These are phyloP conservation scores for Aspergillus tubingensis DNA, from an alignment of 2,329 filamentous ascomycete species.

Conservation along the genomic window DNA sequence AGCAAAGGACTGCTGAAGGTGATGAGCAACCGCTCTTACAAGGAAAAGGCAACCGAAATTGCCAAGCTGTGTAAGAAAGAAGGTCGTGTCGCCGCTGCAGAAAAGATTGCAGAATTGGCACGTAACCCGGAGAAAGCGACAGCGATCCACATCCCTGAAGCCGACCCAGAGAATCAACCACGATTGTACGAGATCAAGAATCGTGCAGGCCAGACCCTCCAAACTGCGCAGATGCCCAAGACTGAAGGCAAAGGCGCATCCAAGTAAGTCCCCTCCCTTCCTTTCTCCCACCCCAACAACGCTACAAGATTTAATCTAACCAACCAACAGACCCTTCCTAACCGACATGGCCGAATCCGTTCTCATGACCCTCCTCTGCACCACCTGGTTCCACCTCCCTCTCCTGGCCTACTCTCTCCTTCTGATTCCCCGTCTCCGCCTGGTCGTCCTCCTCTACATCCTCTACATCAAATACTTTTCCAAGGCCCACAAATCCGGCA, in stretches of 20 bases:
- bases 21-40: conserved; percentile 21
- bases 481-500: conserved; percentile 68
- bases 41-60: conserved; percentile 19
- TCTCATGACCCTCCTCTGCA: conserved; percentile 19
- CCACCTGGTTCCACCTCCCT: conserved; percentile 47
- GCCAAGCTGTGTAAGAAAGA: conserved; percentile 25
- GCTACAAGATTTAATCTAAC: neutral
- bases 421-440: conserved; percentile 78
- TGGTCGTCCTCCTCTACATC: conserved; percentile 67
- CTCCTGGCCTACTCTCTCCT: conserved; percentile 80
- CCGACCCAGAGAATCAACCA: conserved; percentile 10
- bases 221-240: conserved; percentile 7
- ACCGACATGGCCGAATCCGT: conserved; percentile 14
- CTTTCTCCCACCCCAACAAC: neutral
- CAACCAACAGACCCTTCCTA: conserved; percentile 15
- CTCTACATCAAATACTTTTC: conserved; percentile 71
- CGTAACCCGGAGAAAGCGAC: conserved; percentile 21
- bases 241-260: conserved; percentile 2
- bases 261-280: conserved; percentile 11
- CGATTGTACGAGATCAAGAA: conserved; percentile 19
- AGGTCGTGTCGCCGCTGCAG: conserved; percentile 21
- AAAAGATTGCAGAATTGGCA: conserved; percentile 25
- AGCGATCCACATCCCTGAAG: conserved; percentile 19
- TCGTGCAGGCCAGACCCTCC: conserved; percentile 12
- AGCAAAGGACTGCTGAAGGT: conserved; percentile 28